Evolutionary conservation across 2,329 filamentous ascomycete genomes (phyloP).

Genomic region (Celoporthe dispersa): DNA sequence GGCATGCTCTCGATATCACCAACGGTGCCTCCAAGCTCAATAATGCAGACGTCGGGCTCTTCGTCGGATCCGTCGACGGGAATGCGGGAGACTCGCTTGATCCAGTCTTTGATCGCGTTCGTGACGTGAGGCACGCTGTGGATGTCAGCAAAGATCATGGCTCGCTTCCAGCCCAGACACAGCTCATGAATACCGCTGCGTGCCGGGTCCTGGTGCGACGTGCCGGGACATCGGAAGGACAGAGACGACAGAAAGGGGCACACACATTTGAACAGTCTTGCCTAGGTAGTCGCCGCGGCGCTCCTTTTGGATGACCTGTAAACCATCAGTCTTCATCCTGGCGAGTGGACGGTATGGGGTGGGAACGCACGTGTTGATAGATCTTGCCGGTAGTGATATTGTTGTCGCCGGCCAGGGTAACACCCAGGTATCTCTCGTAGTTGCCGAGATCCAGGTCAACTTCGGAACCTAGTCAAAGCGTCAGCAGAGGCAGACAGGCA

Average conservation of each 20-base stretch:
- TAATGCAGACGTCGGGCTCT: constrained; percentile 90
- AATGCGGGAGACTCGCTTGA: constrained; percentile 81
- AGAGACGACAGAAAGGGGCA: constrained; percentile 15
- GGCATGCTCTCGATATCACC: constrained; percentile 87
- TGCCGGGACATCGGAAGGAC: background rate
- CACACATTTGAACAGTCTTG: constrained; percentile 77
- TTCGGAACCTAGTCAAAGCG: constrained; percentile 35
- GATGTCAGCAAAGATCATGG: constrained; percentile 16
- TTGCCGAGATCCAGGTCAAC: constrained; percentile 61
- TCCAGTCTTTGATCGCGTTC: constrained; percentile 90
- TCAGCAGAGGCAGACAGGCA: background rate
- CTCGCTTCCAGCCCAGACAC: background rate
- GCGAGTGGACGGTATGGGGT: constrained; percentile 33
- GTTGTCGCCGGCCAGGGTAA: constrained; percentile 81
- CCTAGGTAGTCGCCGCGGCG: constrained; percentile 78
- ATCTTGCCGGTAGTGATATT: constrained; percentile 99
- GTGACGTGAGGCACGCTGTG: constrained; percentile 80
- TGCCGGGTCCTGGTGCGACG: background rate
- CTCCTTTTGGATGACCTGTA: constrained; percentile 56
- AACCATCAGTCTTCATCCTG: constrained; percentile 12
- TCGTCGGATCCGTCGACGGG: constrained; percentile 84
- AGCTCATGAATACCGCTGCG: background rate
- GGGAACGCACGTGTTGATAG: constrained; percentile 83
- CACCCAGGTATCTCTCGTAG: constrained; percentile 73
- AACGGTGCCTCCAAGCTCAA: constrained; percentile 52